Base-by-base conservation (phyloP, 257 asterid genomes). In the Solanum pennellii region DNA sequence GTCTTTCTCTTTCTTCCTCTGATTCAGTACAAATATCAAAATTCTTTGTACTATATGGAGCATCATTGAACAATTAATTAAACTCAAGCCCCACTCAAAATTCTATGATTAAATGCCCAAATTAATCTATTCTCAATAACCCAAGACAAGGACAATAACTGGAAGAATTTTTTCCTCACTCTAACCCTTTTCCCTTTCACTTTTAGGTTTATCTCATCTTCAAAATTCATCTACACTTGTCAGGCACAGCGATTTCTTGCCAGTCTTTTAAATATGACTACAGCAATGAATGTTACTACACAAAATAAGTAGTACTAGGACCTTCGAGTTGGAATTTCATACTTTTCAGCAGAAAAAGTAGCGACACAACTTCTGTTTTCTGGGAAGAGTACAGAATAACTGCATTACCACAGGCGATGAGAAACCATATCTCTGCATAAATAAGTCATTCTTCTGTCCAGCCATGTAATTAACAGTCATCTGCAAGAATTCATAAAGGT, bases 341-440 rank as follows among this genome's bases (percentile, higher is more conserved):
- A 80, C 42, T 79, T 35, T 25, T 45, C 66, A 79, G 42, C 66
- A 44, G 62, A 79, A 45, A 27, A 79, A 27, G 6, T 5, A 79
- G 11, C 27, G 13, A 45, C 66, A 47, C 27, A 15, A 18, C 42
- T 45, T 27, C 84, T 80, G 23, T 77, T 83, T 89, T 85, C 31
- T 12, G 29, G 42, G 68, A 74, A 86, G 86, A 88, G 82, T 62
- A 18, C 23, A 33, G 83, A 83, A 65, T 84, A 41, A 88, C 85
- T 66, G 87, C 76, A 77, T 92, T 93, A 97, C 99, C 99, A 94
- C 99, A 13, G 98, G 93, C 27, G 99, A 97, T 65, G 99, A 97
- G 93, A 95, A 97, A 56, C 99, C 99, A 89, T 97, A 95, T 94
- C 97, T 92, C 90, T 96, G 96, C 97, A 95, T 92, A 90, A 93